Conservation (phyloP, 2,329 filamentous ascomycete genomes). For the Colletotrichum lindemuthianum region DNA sequence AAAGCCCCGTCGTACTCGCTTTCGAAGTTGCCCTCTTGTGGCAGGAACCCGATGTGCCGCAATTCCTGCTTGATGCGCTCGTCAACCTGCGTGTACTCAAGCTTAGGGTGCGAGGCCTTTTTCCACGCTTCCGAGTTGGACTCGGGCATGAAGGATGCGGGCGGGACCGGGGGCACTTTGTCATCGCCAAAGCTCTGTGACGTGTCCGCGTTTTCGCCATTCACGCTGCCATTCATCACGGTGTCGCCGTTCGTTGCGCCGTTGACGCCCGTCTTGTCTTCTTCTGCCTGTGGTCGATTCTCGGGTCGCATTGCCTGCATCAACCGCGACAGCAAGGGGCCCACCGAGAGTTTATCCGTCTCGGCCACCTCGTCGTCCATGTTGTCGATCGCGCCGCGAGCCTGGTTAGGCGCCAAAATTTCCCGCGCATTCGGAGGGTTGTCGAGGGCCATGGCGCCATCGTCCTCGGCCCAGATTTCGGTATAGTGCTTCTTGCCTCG, state of each 20-base stretch:
- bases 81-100: slow-evolving; percentile 88
- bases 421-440: slow-evolving; percentile 69
- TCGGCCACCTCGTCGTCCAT: slow-evolving; percentile 88
- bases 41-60: slow-evolving; percentile 87
- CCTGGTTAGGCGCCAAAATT: slow-evolving; percentile 79
- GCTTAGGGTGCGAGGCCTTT: slow-evolving; percentile 76
- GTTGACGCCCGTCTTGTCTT: slow-evolving; percentile 66
- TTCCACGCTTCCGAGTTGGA: slow-evolving; percentile 82
- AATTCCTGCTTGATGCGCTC: slow-evolving; percentile 92
- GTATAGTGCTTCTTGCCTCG: slow-evolving; percentile 87
- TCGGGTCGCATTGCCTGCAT: slow-evolving; percentile 85
- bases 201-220: slow-evolving; percentile 55
- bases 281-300: slow-evolving; percentile 62
- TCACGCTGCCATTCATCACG: slow-evolving; percentile 59
- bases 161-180: slow-evolving; percentile 59
- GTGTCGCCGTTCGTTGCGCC: slow-evolving; percentile 64
- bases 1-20: slow-evolving; percentile 89
- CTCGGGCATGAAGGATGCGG: slow-evolving; percentile 84
- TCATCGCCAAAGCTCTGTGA: slow-evolving; percentile 45
- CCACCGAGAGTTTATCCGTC: slow-evolving; percentile 88
- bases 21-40: slow-evolving; percentile 65
- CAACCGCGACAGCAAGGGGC: slow-evolving; percentile 84
- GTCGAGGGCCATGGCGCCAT: slow-evolving; percentile 81
- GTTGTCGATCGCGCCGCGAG: slow-evolving; percentile 85
- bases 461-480: slow-evolving; percentile 94